Evolutionary conservation across 352 stramenopile species (phyloP), one percentile per base, ranked within the genome.

Genomic region (Peronospora belbahrii): DNA sequence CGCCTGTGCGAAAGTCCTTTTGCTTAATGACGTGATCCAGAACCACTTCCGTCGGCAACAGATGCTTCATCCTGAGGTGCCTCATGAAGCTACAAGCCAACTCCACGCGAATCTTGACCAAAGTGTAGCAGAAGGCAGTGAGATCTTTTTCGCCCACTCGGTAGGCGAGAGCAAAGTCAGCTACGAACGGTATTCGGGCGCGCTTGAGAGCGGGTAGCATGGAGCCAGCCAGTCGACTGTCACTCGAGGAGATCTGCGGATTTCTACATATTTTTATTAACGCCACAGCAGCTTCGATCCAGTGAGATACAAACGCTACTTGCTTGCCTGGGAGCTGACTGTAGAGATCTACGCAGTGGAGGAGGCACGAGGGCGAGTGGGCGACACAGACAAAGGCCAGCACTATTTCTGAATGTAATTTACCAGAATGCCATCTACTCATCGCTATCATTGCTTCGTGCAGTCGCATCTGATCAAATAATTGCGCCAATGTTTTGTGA

Each of bases 1-100:
- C 79, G 4, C 65, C 79, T 3, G 66, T 65, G 3, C 60, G 52
- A 7, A 88, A 56, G 41, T 87, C 71, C 41, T 83, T 69, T 45
- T 80, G 59, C 36, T 56, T 52, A 31, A 85, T 62, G 1, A 62
- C 67, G 0, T 65, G 63, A 20, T 53, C 19, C 36, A 85, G 47
- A 15, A 88, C 59, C 0, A 35, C 17, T 19, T 70, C 52, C 1
- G 63, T 42, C 6, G 73, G 61, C 47, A 88, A 22, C 13, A 82
- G 15, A 24, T 72, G 34, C 32, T 59, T 68, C 64, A 70, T 65
- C 37, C 56, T 48, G 10, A 85, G 48, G 14, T 48, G 43, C 11
- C 74, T 49, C 39, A 88, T 61, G 20, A 88, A 56, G 13, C 68
- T 64, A 3, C 74, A 65, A n/a, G 67, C 73, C 18, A 43, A 40